Conservation (phyloP, 306 rosid species). For the Leucaena leucocephala region DNA sequence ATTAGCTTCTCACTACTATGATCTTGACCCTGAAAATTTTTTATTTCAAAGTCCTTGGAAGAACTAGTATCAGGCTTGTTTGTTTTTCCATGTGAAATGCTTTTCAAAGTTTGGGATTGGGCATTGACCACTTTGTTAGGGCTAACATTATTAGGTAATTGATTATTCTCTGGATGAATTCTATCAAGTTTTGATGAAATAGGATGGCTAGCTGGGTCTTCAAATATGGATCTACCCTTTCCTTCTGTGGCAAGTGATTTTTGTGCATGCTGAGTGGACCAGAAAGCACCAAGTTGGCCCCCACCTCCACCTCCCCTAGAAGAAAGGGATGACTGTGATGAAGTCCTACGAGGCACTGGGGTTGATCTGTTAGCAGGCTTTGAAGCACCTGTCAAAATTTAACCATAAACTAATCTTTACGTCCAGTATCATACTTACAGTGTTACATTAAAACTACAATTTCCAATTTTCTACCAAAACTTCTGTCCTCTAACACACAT, state of each 20-base stretch:
- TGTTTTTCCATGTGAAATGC: conserved; percentile 50
- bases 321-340: conserved; percentile 53
- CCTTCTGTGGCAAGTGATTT: conserved; percentile 53
- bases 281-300: conserved; percentile 82
- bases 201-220: conserved; percentile 55
- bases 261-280: conserved; percentile 84
- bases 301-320: conserved; percentile 61
- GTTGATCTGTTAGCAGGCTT: conserved; percentile 53
- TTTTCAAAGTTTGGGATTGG: conserved; percentile 49
- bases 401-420: conserved; percentile 20
- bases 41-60: conserved; percentile 67
- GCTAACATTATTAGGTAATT: conserved; percentile 48
- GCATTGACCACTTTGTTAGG: conserved; percentile 49
- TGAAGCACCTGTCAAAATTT: conserved; percentile 55
- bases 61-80: conserved; percentile 49
- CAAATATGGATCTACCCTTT: conserved; percentile 56
- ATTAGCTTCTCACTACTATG: conserved; percentile 40
- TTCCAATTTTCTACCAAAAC: conserved; percentile 18
- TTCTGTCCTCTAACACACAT: neutral
- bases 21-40: conserved; percentile 52
- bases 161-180: conserved; percentile 46
- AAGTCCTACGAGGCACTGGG: conserved; percentile 66
- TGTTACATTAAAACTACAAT: neutral
- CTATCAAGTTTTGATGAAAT: conserved; percentile 49
- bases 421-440: neutral